A percentile compares a stretch with the other conserved stretches of the same genome.
These are phyloP conservation scores for Juncus inflexus DNA, from an alignment of 176 grass and related monocot species.

Conservation along the genomic window DNA sequence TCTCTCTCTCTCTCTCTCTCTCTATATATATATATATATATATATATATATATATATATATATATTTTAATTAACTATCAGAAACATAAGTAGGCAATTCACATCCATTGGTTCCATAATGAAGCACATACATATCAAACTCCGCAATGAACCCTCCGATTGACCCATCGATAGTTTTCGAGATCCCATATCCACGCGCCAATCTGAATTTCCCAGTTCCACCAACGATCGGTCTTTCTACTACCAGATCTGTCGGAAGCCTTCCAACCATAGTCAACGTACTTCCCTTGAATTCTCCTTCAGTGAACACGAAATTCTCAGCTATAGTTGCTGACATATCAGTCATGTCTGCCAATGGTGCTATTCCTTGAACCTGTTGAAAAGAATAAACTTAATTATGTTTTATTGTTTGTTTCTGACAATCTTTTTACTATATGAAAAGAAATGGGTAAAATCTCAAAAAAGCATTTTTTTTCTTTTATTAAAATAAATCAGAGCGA, in stretches of 20 bases:
- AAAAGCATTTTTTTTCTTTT: too few species aligned
- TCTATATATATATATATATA: too few species aligned
- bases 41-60: too few species aligned
- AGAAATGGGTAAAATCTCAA: too few species aligned
- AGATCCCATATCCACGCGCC: conserved; percentile 20
- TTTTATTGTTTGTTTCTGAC: too few species aligned
- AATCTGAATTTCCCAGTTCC: conserved; percentile 21
- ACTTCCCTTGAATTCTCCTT: conserved; percentile 26
- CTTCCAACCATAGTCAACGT: conserved; percentile 19
- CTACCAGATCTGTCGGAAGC: not conserved
- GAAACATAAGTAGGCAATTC: too few species aligned
- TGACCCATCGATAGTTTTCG: conserved; percentile 1
- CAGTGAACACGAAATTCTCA: conserved; percentile 30
- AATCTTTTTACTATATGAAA: too few species aligned
- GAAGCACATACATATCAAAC: conserved; percentile 28
- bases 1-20: too few species aligned
- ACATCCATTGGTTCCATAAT: conserved; percentile 10
- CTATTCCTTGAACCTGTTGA: conserved; percentile 24
- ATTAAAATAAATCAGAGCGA: too few species aligned
- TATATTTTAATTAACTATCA: too few species aligned
- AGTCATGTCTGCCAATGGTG: not conserved
- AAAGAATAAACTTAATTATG: too few species aligned
- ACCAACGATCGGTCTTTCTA: conserved; percentile 22
- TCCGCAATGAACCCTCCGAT: not conserved
- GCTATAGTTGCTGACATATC: not conserved